A percentile compares a stretch with the other conserved stretches of the same genome.
Conservation (phyloP, 345 rosid species). For the Anastatica hierochuntica region DNA sequence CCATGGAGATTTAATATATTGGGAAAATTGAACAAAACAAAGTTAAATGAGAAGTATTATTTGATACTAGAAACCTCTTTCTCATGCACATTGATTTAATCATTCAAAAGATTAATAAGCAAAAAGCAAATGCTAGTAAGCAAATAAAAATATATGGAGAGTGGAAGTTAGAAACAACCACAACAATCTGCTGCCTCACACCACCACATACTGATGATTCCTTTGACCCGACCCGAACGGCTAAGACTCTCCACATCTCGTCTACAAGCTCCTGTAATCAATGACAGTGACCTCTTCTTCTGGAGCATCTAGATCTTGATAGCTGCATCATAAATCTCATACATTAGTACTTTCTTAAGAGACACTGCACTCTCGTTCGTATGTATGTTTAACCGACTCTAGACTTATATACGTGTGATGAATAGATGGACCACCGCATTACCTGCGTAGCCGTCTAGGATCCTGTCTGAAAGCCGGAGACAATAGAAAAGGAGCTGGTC, state of each 20-base stretch:
- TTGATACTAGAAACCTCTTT: neutral
- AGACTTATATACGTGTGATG: too few relatives aligned
- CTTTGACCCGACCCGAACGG: neutral
- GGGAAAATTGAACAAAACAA: neutral
- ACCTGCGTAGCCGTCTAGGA: conserved; percentile 96
- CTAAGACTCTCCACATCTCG: neutral
- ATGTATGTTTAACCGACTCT: too few relatives aligned
- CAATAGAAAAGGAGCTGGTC: conserved; percentile 67
- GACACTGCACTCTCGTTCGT: neutral
- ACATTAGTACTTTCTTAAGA: conserved; percentile 10
- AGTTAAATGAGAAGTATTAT: neutral
- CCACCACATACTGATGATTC: neutral
- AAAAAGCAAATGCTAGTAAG: neutral
- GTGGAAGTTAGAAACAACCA: neutral
- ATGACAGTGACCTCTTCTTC: conserved; percentile 97
- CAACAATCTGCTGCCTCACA: conserved; percentile 2
- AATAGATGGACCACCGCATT: neutral
- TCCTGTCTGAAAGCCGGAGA: conserved; percentile 78
- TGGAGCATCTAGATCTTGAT: conserved; percentile 95
- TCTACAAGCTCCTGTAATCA: conserved; percentile 95
- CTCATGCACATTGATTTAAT: too few relatives aligned
- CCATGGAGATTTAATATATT: neutral
- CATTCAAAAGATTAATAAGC: too few relatives aligned
- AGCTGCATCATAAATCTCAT: conserved; percentile 46
- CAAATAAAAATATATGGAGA: neutral